Base-by-base conservation (phyloP, 805 yeast genomes). In the Spathaspora arborariae region DNA sequence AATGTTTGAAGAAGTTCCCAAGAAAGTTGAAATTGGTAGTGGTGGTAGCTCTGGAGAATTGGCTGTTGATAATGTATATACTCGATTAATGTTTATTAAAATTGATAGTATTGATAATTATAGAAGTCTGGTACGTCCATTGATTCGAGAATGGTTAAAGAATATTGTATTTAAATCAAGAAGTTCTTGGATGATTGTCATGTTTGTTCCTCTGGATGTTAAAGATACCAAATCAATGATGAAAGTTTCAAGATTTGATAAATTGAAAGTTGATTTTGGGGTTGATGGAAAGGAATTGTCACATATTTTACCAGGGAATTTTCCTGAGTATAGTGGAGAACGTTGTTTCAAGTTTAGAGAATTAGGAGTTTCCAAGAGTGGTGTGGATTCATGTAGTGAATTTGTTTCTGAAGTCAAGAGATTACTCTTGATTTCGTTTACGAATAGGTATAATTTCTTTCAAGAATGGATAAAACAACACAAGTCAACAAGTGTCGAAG, bases 91-190 rank as follows among this genome's bases (percentile, higher is more conserved):
- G 70, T 78, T 91, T 46, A 74, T 92, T 6, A 76, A 76, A 46
- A 79, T 84, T 49, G 81, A 79, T 4, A 79, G 78, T 39, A 62
- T 85, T 16, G 98, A 92, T 13, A 79, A 79, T 1, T 92, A 92
- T 62, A 72, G 95, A 49, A 63, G 85, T 0, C 87, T 84, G 56
- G 89, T 86, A 0, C 76, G 99, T 35, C 96, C 96, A 1, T 68
- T 89, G 53, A 80, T 91, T 19, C 76, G 75, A 41, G 94, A 85
- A 53, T 94, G 99, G 98, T 68, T 87, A 20, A 70, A 75, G 39
- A 57, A 70, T 36, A 52, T 65, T 38, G 68, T 66, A 3, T 53
- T 65, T 35, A 57, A 73, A 45, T 55, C 72, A 39, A 54, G 70
- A 52, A 19, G 44, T 10, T 83, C 81, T 42, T 81, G 90, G 84